A percentile compares a stretch with the other conserved stretches of the same genome.
Evolutionary conservation across 768 basidiomycete species (phyloP).

Genomic region (Leucocoprinus birnbaumii): DNA sequence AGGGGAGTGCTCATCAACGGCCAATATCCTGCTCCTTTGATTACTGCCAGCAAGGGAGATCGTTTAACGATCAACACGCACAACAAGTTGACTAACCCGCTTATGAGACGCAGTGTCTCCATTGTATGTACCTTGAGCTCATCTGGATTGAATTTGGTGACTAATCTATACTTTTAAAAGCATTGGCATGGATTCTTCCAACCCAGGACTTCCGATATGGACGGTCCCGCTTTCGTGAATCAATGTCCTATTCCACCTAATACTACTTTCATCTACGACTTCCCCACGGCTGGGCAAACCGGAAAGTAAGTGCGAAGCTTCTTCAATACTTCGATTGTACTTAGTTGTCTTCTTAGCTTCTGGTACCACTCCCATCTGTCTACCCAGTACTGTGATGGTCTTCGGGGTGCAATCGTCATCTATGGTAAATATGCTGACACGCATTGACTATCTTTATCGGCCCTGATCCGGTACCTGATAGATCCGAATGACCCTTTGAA

Average conservation of each 20-base stretch:
- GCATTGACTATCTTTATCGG: no score
- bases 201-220: constrained; percentile 39
- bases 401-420: constrained; percentile 23
- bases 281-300: background rate
- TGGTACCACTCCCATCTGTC: constrained; percentile 21
- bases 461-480: constrained; percentile 7
- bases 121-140: constrained; percentile 18
- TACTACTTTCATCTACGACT: constrained; percentile 16
- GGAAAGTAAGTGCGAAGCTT: constrained; percentile 10
- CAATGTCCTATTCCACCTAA: constrained; percentile 17
- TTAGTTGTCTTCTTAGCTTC: background rate
- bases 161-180: background rate
- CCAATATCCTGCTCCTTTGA: constrained; percentile 34
- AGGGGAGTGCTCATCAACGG: constrained; percentile 39
- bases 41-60: constrained; percentile 38
- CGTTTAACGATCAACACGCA: constrained; percentile 28
- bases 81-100: constrained; percentile 26
- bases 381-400: constrained; percentile 21
- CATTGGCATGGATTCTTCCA: constrained; percentile 30
- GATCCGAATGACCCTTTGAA: constrained; percentile 27
- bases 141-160: no score
- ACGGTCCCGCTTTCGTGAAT: constrained; percentile 30
- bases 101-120: constrained; percentile 29
- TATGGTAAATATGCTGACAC: constrained; percentile 22
- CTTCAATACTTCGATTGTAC: background rate